Conservation (phyloP, 1,284 basidiomycete genomes). For the Stygiomarasmius scandens region DNA sequence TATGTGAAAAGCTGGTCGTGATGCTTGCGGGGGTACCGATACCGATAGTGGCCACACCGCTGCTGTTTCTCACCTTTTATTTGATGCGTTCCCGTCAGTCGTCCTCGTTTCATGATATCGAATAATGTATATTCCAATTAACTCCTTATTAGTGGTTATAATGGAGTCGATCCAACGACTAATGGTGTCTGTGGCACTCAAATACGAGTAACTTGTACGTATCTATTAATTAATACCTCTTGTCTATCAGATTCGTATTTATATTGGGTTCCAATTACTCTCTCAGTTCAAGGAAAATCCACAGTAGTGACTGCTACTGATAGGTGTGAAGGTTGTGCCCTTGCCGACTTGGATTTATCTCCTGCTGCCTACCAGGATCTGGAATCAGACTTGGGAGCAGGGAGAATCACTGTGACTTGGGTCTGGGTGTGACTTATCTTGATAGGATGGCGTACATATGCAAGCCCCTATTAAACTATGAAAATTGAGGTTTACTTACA, state of each 20-base stretch:
- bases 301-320: conserved; percentile 58
- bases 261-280: too few relatives aligned
- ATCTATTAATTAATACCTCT: background rate
- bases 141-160: conserved; percentile 43
- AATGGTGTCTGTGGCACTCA: conserved; percentile 63
- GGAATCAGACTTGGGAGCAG: conserved; percentile 38
- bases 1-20: conserved; percentile 52
- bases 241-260: too few relatives aligned
- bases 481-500: too few relatives aligned
- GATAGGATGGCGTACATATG: too few relatives aligned
- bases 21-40: conserved; percentile 70
- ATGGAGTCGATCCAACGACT: conserved; percentile 56
- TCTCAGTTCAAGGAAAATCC: conserved; percentile 51
- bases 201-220: conserved; percentile 51
- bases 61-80: conserved; percentile 61
- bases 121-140: conserved; percentile 5
- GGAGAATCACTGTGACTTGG: conserved; percentile 60
- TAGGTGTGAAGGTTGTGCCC: conserved; percentile 58
- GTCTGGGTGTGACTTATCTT: too few relatives aligned
- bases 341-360: conserved; percentile 49
- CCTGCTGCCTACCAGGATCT: conserved; percentile 22
- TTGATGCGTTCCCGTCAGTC: conserved; percentile 67
- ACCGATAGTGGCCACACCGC: conserved; percentile 55
- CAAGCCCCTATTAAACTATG: too few relatives aligned
- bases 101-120: background rate